Evolutionary conservation across 352 stramenopile genomes (phyloP).

Genomic region (Pythium utonaiense): DNA sequence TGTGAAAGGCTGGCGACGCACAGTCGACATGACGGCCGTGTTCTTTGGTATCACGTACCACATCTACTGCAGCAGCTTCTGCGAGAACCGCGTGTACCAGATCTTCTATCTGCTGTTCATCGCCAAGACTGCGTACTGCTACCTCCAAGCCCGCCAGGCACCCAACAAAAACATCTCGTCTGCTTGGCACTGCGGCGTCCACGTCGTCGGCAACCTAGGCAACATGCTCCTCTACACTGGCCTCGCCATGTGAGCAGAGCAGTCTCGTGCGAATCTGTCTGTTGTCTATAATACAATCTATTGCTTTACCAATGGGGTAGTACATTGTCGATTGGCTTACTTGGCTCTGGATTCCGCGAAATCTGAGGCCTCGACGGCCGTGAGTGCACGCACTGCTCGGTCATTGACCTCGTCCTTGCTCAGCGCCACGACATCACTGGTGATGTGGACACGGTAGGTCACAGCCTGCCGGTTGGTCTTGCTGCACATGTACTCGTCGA

Average conservation of each 20-base stretch:
- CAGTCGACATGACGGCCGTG: conserved; percentile 63
- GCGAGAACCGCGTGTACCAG: conserved; percentile 52
- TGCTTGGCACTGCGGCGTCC: conserved; percentile 74
- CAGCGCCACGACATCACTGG: conserved; percentile 35
- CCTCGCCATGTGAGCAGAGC: conserved; percentile 43
- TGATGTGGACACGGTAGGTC: conserved; percentile 57
- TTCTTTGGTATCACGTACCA: conserved; percentile 58
- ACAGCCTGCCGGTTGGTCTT: conserved; percentile 47
- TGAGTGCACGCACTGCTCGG: conserved; percentile 32
- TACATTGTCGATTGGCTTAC: conserved; percentile 4
- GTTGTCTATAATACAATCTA: not conserved
- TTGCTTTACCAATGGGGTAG: conserved; percentile 1
- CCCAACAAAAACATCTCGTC: conserved; percentile 65
- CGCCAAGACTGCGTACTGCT: conserved; percentile 71
- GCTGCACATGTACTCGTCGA: conserved; percentile 60
- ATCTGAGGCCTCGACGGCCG: conserved; percentile 42
- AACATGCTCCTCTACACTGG: conserved; percentile 78
- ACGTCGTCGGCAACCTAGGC: conserved; percentile 70
- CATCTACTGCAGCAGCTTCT: conserved; percentile 55
- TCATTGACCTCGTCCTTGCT: conserved; percentile 51
- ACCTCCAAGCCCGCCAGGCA: conserved; percentile 55
- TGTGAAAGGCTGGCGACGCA: conserved; percentile 69
- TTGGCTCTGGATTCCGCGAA: conserved; percentile 55
- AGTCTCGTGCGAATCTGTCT: no score
- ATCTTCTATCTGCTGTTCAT: conserved; percentile 58